Evolutionary conservation across 805 yeast species (phyloP).

Genomic region (Candida suzukii): DNA sequence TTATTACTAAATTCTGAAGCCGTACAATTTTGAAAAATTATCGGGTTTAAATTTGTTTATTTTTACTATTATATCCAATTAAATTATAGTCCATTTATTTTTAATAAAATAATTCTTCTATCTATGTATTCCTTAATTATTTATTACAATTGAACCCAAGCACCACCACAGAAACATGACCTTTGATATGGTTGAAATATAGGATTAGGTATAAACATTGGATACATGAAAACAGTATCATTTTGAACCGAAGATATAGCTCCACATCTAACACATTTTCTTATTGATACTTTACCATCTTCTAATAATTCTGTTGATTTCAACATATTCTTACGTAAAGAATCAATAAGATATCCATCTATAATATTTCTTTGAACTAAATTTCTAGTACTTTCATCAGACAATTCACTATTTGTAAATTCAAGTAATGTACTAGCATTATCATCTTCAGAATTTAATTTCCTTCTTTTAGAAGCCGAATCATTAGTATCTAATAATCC

Average conservation of each 20-base stretch:
- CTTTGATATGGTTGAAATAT: conserved; percentile 40
- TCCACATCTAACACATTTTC: conserved; percentile 29
- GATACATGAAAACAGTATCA: conserved; percentile 25
- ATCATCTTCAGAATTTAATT: too few relatives aligned
- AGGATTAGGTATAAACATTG: conserved; percentile 21
- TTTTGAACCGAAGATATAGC: conserved; percentile 29
- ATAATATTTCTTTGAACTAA: conserved; percentile 6
- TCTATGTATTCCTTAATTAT: too few relatives aligned
- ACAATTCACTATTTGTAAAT: not conserved
- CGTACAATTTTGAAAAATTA: too few relatives aligned
- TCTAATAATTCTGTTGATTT: conserved; percentile 19
- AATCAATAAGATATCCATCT: conserved; percentile 24
- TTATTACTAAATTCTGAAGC: too few relatives aligned
- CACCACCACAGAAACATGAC: conserved; percentile 72
- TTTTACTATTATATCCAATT: too few relatives aligned
- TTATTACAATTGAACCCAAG: conserved; percentile 49
- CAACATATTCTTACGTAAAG: conserved; percentile 23
- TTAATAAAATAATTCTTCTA: too few relatives aligned
- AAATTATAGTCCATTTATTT: too few relatives aligned
- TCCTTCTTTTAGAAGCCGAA: too few relatives aligned
- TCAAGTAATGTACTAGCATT: not conserved
- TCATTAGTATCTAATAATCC: too few relatives aligned
- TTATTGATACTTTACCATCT: conserved; percentile 12
- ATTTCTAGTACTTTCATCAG: conserved; percentile 9
- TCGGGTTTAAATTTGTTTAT: too few relatives aligned